Evolutionary conservation across 116 monocot species (phyloP).

Genomic region (Papilionanthe hybrid): DNA sequence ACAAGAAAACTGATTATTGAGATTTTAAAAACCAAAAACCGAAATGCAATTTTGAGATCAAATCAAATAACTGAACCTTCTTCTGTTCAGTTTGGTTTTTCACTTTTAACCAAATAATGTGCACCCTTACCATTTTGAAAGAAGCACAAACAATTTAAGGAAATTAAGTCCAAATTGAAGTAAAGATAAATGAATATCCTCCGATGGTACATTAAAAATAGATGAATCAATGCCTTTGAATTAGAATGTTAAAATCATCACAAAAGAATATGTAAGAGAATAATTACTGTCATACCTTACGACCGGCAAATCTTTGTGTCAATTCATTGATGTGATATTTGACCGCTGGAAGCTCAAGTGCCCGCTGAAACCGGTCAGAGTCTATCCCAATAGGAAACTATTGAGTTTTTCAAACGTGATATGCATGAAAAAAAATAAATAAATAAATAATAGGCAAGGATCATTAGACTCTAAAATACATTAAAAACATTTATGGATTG

Average conservation of each 20-base stretch:
- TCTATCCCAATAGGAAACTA: slow-evolving; percentile 99
- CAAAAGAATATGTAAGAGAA: slow-evolving; percentile 1
- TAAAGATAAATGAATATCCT: neutral
- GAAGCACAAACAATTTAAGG: neutral
- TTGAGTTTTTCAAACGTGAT: neutral
- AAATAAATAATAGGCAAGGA: neutral
- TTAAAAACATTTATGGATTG: neutral
- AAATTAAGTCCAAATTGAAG: neutral
- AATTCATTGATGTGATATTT: slow-evolving; percentile 73
- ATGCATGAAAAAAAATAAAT: neutral
- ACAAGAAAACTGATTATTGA: too few relatives aligned
- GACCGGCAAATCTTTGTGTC: slow-evolving; percentile 75
- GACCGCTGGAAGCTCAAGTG: slow-evolving; percentile 77
- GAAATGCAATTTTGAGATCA: too few relatives aligned
- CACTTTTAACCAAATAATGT: too few relatives aligned
- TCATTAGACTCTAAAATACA: neutral
- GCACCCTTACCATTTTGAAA: too few relatives aligned
- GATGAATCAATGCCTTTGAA: neutral
- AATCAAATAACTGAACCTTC: too few relatives aligned
- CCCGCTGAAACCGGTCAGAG: slow-evolving; percentile 83
- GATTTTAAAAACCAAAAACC: too few relatives aligned
- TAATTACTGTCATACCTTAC: slow-evolving; percentile 49
- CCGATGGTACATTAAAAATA: neutral
- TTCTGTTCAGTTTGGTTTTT: too few relatives aligned
- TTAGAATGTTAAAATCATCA: neutral